Evolutionary conservation across 164 flowering plant species (phyloP).

Genomic region (Stephania japonica): DNA sequence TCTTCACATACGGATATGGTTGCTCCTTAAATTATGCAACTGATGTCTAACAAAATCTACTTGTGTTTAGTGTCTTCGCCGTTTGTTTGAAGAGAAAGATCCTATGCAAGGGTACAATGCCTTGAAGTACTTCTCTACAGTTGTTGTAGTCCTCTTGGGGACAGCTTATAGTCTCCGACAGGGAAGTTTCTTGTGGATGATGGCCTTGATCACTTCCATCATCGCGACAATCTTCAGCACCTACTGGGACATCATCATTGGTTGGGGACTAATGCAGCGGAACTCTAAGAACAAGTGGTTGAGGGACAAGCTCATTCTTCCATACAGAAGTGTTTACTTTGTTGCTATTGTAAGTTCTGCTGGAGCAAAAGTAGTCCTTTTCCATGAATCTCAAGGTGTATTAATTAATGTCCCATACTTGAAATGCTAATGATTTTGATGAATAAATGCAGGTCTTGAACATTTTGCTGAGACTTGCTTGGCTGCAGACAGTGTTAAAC

Average conservation of each 20-base stretch:
- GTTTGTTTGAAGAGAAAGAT: constrained; percentile 56
- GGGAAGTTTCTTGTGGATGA: constrained; percentile 34
- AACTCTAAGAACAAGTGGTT: constrained; percentile 53
- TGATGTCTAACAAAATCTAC: too few species aligned
- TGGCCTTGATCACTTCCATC: constrained; percentile 46
- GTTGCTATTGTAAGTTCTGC: constrained; percentile 46
- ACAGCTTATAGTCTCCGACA: constrained; percentile 38
- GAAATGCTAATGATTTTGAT: not conserved
- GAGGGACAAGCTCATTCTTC: constrained; percentile 57
- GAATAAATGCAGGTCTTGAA: constrained; percentile 40
- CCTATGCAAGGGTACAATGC: constrained; percentile 50
- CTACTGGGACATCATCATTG: constrained; percentile 67
- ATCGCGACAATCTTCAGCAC: constrained; percentile 41
- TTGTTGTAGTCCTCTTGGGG: constrained; percentile 59
- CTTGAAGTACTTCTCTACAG: constrained; percentile 52
- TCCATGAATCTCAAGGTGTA: too few species aligned
- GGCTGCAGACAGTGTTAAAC: constrained; percentile 56
- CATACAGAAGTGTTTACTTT: constrained; percentile 54
- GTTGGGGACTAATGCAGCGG: constrained; percentile 72
- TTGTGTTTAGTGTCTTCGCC: constrained; percentile 53
- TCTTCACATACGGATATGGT: not conserved
- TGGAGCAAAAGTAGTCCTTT: not conserved
- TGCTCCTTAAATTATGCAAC: not conserved
- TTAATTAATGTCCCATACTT: too few species aligned
- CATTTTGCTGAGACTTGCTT: constrained; percentile 57